phyloP scores from a whole-genome alignment of 352 stramenopile genomes.

The Phytophthora hibernalis region DNA sequence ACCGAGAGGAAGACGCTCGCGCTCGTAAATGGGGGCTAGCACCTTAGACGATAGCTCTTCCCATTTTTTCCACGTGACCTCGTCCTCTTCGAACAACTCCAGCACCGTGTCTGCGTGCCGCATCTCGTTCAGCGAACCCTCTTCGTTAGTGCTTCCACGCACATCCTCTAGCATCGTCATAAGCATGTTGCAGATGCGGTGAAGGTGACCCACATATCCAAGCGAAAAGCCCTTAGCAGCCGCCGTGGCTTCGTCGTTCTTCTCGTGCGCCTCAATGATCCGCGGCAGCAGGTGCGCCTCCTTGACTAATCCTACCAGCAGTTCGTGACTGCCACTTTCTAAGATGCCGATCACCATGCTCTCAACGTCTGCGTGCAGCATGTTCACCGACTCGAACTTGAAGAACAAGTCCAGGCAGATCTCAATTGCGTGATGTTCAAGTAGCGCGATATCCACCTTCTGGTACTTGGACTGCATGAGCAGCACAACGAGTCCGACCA shows the following conservation, averaged over 20 bases:
- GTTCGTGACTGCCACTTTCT: constrained; percentile 77
- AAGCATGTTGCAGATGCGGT: constrained; percentile 89
- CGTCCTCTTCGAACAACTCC: constrained; percentile 82
- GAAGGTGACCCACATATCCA: constrained; percentile 84
- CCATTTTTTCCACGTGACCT: constrained; percentile 80
- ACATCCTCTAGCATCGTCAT: constrained; percentile 82
- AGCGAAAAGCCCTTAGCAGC: constrained; percentile 72
- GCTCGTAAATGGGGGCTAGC: constrained; percentile 79
- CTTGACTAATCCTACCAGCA: constrained; percentile 81
- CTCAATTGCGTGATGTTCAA: constrained; percentile 75
- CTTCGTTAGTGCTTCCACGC: constrained; percentile 65
- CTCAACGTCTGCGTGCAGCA: constrained; percentile 88
- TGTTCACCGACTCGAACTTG: constrained; percentile 89
- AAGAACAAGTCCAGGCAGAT: constrained; percentile 88
- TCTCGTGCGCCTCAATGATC: constrained; percentile 80
- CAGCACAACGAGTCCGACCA: constrained; percentile 79
- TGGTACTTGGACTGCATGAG: constrained; percentile 89
- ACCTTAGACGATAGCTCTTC: constrained; percentile 76
- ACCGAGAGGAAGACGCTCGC: constrained; percentile 78
- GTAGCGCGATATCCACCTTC: constrained; percentile 72
- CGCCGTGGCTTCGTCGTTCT: constrained; percentile 73
- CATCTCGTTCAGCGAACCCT: constrained; percentile 83
- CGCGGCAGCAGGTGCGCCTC: constrained; percentile 71
- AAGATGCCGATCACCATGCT: constrained; percentile 88
- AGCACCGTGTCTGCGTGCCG: constrained; percentile 83